Conservation (phyloP, 2,329 filamentous ascomycete species). For the Arthrobotrys iridis region DNA sequence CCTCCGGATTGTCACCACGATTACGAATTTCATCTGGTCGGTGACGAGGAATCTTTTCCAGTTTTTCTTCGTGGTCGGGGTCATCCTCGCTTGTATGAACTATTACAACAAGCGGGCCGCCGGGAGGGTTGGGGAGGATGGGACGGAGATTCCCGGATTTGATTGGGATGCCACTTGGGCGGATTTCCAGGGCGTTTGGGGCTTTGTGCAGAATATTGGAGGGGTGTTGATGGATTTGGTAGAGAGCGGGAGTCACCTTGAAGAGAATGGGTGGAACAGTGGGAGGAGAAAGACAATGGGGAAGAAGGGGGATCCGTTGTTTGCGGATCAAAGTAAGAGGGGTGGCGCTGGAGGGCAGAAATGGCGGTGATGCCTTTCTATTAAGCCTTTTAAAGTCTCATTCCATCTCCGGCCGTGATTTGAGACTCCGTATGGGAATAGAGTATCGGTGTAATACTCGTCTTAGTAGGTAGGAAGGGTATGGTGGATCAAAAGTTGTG, state of each 20-base stretch:
- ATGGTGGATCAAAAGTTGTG: too few species aligned
- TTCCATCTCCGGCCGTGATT: too few species aligned
- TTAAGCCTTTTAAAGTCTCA: too few species aligned
- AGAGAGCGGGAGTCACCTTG: constrained; percentile 40
- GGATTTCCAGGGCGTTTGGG: constrained; percentile 45
- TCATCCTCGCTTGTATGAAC: constrained; percentile 10
- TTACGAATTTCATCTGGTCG: constrained; percentile 37
- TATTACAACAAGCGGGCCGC: constrained; percentile 25
- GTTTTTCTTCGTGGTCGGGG: constrained; percentile 28
- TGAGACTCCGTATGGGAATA: too few species aligned
- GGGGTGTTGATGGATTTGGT: constrained; percentile 40
- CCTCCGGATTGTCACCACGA: constrained; percentile 16
- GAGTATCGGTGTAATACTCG: too few species aligned
- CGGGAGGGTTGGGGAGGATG: constrained; percentile 24
- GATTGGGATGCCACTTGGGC: constrained; percentile 46
- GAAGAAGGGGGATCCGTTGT: constrained; percentile 23
- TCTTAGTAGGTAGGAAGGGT: too few species aligned
- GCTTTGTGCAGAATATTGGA: constrained; percentile 33
- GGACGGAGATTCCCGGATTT: constrained; percentile 22
- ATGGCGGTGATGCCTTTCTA: too few species aligned
- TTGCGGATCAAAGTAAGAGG: neutral
- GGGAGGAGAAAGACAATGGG: constrained; percentile 36
- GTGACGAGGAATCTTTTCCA: constrained; percentile 43
- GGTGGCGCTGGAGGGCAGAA: constrained; percentile 14
- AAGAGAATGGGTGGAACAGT: constrained; percentile 34